Conservation (phyloP, 1,139 yeast species). For the Debaryomyces psychrophilus region DNA sequence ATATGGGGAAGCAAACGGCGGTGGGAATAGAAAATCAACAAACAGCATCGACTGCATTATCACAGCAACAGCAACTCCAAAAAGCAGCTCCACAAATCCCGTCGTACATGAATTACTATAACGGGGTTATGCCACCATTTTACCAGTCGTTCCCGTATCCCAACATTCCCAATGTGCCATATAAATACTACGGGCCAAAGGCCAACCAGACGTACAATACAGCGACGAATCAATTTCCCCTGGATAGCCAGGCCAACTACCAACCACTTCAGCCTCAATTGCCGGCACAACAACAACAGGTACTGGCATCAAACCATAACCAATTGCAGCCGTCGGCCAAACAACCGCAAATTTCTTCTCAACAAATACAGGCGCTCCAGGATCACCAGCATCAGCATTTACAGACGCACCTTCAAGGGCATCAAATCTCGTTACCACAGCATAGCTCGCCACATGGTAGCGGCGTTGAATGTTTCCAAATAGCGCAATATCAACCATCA, state of each 20-base stretch:
- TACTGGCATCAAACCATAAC: constrained; percentile 1
- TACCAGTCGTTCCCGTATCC: constrained; percentile 7
- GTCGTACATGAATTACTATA: constrained; percentile 7
- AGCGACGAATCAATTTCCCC: constrained; percentile 2
- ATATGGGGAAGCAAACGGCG: not conserved
- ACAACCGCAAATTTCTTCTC: constrained; percentile 4
- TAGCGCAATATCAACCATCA: constrained; percentile 4
- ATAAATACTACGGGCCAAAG: constrained; percentile 5
- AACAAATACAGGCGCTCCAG: constrained; percentile 12
- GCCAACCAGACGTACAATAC: not conserved
- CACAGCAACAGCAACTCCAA: constrained; percentile 6
- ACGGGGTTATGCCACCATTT: constrained; percentile 5
- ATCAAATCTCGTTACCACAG: constrained; percentile 1
- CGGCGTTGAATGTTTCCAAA: constrained; percentile 4
- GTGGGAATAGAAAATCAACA: constrained; percentile 2
- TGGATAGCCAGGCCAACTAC: constrained; percentile 6
- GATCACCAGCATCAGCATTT: constrained; percentile 12
- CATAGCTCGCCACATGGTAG: not conserved
- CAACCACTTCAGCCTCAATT: not conserved
- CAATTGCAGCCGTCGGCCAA: constrained; percentile 7
- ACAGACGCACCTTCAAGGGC: constrained; percentile 11
- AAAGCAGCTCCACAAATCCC: constrained; percentile 2
- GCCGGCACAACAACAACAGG: not conserved
- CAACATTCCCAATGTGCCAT: constrained; percentile 5
- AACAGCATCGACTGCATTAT: constrained; percentile 8